Conservation (phyloP, 2,329 filamentous ascomycete species). For the Colletotrichum zoysiae region DNA sequence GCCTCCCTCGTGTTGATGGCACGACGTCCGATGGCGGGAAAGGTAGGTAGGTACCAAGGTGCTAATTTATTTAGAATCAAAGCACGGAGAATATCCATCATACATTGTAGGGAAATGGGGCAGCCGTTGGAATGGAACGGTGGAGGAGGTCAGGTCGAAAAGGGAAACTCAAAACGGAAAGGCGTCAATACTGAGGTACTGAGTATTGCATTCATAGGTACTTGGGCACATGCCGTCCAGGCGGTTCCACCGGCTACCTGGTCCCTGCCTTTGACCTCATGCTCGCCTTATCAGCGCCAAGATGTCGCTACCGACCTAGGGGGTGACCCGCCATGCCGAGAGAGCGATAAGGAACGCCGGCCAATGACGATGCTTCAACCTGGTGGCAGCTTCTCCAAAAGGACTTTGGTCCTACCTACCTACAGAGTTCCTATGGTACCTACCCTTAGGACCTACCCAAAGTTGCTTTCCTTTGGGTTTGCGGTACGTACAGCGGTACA, state of each 20-base stretch:
- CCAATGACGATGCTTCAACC: slow-evolving; percentile 20
- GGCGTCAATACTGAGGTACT: too few species aligned
- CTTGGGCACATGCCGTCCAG: too few species aligned
- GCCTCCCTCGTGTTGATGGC: too few species aligned
- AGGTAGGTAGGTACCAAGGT: too few species aligned
- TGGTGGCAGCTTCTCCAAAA: slow-evolving; percentile 30
- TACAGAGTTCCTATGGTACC: too few species aligned
- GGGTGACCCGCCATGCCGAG: slow-evolving; percentile 21
- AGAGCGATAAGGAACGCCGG: slow-evolving; percentile 40
- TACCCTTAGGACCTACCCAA: too few species aligned
- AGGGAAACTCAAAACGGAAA: not conserved
- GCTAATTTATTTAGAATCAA: too few species aligned
- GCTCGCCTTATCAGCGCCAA: slow-evolving; percentile 41
- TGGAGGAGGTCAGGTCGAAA: not conserved
- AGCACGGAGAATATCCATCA: too few species aligned
- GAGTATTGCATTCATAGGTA: too few species aligned
- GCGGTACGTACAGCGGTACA: not conserved
- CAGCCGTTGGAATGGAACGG: not conserved
- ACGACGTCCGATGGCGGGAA: too few species aligned
- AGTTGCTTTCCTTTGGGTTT: slow-evolving; percentile 26
- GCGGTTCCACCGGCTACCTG: not conserved
- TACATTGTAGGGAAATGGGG: not conserved
- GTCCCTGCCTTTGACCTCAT: slow-evolving; percentile 25
- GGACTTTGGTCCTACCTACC: not conserved
- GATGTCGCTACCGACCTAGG: slow-evolving; percentile 2